phyloP scores from a whole-genome alignment of 148 eudicot genomes.

The Persicaria maculosa region DNA sequence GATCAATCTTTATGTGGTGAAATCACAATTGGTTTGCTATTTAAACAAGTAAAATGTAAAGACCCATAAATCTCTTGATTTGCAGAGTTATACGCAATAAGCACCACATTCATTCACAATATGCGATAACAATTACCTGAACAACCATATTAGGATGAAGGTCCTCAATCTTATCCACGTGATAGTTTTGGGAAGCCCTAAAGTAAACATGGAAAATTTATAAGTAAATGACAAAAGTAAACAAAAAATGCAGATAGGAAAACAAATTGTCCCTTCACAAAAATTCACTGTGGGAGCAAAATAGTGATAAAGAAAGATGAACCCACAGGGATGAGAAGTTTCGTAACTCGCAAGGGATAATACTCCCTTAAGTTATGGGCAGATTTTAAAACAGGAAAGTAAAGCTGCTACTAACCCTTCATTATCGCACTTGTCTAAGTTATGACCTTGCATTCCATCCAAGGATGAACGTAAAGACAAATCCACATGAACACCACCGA shows the following conservation, averaged over 20 bases:
- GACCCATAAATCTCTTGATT: neutral
- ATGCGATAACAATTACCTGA: slow-evolving; percentile 29
- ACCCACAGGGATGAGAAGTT: no score
- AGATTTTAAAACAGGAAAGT: neutral
- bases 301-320: neutral
- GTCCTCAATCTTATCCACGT: slow-evolving; percentile 53
- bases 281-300: neutral
- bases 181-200: slow-evolving; percentile 27
- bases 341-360: no score
- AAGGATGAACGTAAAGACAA: slow-evolving; percentile 56
- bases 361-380: no score
- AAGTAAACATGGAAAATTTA: neutral
- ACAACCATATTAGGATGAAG: slow-evolving; percentile 67
- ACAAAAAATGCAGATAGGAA: neutral
- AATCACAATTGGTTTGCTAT: neutral
- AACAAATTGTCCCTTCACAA: neutral
- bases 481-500: slow-evolving; percentile 67
- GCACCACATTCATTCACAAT: neutral
- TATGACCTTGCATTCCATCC: slow-evolving; percentile 18
- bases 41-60: neutral
- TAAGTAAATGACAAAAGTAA: neutral
- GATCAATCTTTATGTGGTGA: neutral
- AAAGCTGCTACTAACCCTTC: slow-evolving; percentile 22
- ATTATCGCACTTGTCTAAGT: slow-evolving; percentile 10
- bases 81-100: neutral